Evolutionary conservation across 2,329 filamentous ascomycete species (phyloP).

Genomic region (Colletotrichum sp.): DNA sequence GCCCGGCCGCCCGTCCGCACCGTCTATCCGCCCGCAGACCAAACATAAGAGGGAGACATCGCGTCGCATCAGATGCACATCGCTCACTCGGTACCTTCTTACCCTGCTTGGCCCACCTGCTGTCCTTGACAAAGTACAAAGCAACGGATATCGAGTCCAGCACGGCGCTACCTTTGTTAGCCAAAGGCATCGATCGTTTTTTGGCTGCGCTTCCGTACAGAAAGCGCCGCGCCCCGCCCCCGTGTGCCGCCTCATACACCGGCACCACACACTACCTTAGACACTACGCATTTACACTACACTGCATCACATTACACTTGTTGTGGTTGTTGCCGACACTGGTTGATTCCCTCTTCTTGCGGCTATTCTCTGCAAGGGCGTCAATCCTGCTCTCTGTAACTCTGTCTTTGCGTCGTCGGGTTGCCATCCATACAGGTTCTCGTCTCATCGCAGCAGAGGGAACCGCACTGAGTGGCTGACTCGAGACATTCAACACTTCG

Average conservation of each 20-base stretch:
- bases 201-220: background rate
- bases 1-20: background rate
- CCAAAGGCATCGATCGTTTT: background rate
- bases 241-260: background rate
- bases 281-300: background rate
- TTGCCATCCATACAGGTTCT: background rate
- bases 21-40: background rate
- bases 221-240: background rate
- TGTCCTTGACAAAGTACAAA: background rate
- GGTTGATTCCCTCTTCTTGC: background rate
- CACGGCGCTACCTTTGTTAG: background rate
- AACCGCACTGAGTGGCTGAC: background rate
- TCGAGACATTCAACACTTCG: background rate
- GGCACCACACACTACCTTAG: background rate
- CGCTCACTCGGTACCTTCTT: background rate
- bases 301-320: background rate
- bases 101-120: background rate
- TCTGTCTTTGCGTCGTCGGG: background rate
- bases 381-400: background rate
- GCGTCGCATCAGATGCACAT: background rate
- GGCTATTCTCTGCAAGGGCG: background rate
- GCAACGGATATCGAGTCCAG: background rate
- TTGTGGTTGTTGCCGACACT: background rate
- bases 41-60: background rate
- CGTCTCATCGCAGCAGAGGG: background rate